Percentiles rank a stretch among this genome's conserved stretches.
Evolutionary conservation across 208 protist genomes (phyloP).

Genomic region (Wallacemonas sp.): DNA sequence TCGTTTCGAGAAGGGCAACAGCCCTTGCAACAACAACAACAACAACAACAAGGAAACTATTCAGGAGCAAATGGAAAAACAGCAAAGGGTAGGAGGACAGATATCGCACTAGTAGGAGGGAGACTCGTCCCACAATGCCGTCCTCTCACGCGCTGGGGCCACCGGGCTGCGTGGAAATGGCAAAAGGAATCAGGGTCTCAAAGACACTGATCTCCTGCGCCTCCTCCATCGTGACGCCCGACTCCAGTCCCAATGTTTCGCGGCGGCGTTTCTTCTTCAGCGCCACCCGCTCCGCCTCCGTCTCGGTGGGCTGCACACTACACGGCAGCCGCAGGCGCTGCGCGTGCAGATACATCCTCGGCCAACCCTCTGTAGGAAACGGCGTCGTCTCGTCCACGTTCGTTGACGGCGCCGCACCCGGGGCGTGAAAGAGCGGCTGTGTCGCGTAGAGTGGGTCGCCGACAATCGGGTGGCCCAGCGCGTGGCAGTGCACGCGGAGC

Average conservation of each 20-base stretch:
- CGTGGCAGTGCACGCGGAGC: slow-evolving; percentile 82
- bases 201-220: slow-evolving; percentile 1
- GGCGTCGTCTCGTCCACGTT: background rate
- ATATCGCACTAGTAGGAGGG: too few species aligned
- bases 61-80: too few species aligned
- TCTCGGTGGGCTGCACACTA: slow-evolving; percentile 17
- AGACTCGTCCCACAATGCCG: background rate
- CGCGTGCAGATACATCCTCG: slow-evolving; percentile 82
- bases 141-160: background rate
- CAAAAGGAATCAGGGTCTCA: background rate
- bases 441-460: slow-evolving; percentile 73
- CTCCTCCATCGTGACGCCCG: background rate
- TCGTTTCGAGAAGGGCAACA: too few species aligned
- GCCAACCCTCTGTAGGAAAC: slow-evolving; percentile 19
- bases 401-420: background rate
- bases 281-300: slow-evolving; percentile 36
- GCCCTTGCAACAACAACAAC: too few species aligned
- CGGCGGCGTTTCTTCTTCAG: slow-evolving; percentile 64
- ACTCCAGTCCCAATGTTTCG: slow-evolving; percentile 45
- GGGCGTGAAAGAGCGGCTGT: background rate
- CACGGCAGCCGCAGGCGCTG: slow-evolving; percentile 61
- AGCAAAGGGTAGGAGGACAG: too few species aligned
- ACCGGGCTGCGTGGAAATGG: background rate
- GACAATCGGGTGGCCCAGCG: slow-evolving; percentile 84
- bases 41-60: too few species aligned